Percentiles rank a stretch among this genome's conserved stretches.
These are phyloP conservation scores for Dendrobium catenatum DNA, from an alignment of 106 monocot species.

Conservation along the genomic window DNA sequence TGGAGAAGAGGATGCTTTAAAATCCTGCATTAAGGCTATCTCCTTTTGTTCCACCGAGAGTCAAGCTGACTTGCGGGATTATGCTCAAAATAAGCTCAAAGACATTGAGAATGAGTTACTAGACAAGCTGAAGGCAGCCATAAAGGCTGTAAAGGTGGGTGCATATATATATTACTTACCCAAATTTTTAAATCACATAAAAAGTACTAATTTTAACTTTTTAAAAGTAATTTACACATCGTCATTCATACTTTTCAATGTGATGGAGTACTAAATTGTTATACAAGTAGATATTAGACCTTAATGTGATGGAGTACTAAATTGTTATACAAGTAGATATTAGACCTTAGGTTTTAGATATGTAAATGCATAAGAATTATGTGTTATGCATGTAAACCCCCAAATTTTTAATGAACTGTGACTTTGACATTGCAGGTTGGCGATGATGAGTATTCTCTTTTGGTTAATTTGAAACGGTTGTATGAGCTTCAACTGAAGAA, in stretches of 20 bases:
- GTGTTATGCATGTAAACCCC: too few relatives aligned
- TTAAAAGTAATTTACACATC: too few relatives aligned
- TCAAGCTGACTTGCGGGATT: slow-evolving; percentile 87
- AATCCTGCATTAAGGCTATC: slow-evolving; percentile 81
- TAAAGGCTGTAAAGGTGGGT: slow-evolving; percentile 71
- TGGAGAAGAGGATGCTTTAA: slow-evolving; percentile 79
- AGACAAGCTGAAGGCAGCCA: slow-evolving; percentile 66
- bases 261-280: too few relatives aligned
- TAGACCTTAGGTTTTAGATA: too few relatives aligned
- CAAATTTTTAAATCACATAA: too few relatives aligned
- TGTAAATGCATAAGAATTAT: too few relatives aligned
- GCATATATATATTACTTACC: background rate
- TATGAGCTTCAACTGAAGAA: slow-evolving; percentile 86
- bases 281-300: too few relatives aligned
- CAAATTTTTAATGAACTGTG: slow-evolving; percentile 7
- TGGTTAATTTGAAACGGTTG: slow-evolving; percentile 84
- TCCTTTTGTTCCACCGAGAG: slow-evolving; percentile 78
- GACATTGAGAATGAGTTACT: slow-evolving; percentile 84
- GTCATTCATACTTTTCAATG: too few relatives aligned
- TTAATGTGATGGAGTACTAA: too few relatives aligned
- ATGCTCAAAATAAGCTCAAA: slow-evolving; percentile 77
- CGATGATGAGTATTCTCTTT: slow-evolving; percentile 91
- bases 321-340: too few relatives aligned
- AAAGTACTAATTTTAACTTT: too few relatives aligned
- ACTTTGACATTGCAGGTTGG: slow-evolving; percentile 52